phyloP scores from a whole-genome alignment of 2,329 filamentous ascomycete genomes.

The Lasiodiplodia sp. region DNA sequence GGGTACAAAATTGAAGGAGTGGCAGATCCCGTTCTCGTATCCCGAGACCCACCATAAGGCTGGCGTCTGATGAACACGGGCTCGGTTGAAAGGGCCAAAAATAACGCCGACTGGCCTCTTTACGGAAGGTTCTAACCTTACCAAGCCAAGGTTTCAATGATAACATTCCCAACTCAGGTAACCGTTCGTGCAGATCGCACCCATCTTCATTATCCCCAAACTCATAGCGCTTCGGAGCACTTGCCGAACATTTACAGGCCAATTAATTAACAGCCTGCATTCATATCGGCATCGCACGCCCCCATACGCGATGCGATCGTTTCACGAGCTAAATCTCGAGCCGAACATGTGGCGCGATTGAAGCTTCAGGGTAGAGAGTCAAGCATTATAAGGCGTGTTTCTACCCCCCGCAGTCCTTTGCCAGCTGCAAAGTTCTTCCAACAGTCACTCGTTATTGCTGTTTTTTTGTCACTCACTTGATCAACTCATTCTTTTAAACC shows the following conservation, averaged over 20 bases:
- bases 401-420: background rate
- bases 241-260: background rate
- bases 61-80: background rate
- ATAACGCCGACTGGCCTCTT: background rate
- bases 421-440: background rate
- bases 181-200: background rate
- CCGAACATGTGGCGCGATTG: background rate
- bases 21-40: background rate
- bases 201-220: background rate
- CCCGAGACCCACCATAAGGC: background rate
- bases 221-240: background rate
- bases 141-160: background rate
- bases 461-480: background rate
- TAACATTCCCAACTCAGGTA: background rate
- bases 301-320: background rate
- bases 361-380: background rate
- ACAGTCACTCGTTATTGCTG: background rate
- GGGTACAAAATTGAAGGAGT: background rate
- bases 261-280: background rate
- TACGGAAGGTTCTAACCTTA: background rate
- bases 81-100: background rate
- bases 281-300: background rate
- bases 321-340: background rate
- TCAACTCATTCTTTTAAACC: background rate
- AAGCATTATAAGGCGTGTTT: background rate